Evolutionary conservation across 2,329 filamentous ascomycete species (phyloP), one percentile per base, ranked within the genome.

Genomic region (Amphichorda felina): DNA sequence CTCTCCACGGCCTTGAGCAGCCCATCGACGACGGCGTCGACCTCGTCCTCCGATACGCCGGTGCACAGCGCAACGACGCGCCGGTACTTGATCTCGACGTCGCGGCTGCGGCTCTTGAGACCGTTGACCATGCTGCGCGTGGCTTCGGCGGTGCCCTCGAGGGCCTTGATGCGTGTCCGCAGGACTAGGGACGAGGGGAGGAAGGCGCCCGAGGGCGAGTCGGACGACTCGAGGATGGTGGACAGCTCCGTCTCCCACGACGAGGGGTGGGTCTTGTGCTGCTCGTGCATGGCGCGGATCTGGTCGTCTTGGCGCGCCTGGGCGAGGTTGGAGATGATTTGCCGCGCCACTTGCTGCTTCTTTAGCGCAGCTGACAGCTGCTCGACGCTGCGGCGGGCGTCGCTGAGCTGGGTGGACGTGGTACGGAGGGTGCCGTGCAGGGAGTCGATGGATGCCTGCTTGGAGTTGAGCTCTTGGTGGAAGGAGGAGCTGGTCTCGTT

Each of bases 1-100:
- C 87, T 94, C 58, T 94, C 89, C 3, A 96, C 82, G 2, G 91
- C 91, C 42, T 84, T 77, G 32, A 93, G 74, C 30, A 98, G 64
- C 3, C 78, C 77, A 35, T 86, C 83, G 1, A 95, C 67, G 35
- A 87, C 73, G 38, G 75, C 73, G 46, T 96, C 91, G 11, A 96
- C 82, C 39, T 85, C 74, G 8, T 70, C 68, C 41, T 93, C 86
- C 1, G 75, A 70, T 24, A 88, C 82, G 8, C 77, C 79, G 0
- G 87, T 94, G 53, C 89, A 95, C 10, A 95, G 64, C 36, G 82
- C 78, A 17, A 98, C 86, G 21, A 96, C 84, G 44, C 81, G 82
- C 18, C 87, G 74, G 54, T 95, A 95, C 57, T 91, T 86, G 44
- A 81, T 68, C 50, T 94, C 89, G 4, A 94, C 68, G 36, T 94